Conservation (phyloP, 2,329 filamentous ascomycete genomes). For the Anisogramma anomala region DNA sequence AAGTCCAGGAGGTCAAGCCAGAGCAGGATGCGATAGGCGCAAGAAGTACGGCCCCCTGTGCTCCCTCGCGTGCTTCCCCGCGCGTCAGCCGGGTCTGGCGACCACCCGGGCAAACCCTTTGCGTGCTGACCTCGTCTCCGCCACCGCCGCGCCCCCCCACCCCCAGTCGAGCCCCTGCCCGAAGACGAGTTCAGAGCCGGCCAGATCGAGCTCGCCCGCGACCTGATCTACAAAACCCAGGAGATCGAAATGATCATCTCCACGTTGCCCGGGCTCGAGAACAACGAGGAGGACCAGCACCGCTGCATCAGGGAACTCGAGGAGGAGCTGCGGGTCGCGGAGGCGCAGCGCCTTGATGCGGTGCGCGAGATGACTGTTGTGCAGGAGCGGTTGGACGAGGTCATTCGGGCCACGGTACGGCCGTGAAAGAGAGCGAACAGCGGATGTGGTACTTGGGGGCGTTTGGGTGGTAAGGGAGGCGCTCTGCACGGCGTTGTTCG, state of each 20-base stretch:
- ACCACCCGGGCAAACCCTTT: no score
- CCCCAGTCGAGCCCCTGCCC: constrained; percentile 50
- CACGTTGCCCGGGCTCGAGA: constrained; percentile 63
- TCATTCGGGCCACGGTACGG: constrained; percentile 48
- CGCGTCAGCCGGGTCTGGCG: no score
- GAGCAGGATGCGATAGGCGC: constrained; percentile 41
- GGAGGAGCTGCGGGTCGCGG: constrained; percentile 51
- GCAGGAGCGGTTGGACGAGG: constrained; percentile 45
- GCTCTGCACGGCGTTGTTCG: not conserved
- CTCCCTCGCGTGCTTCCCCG: no score
- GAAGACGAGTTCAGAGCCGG: constrained; percentile 54
- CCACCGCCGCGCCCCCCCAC: no score
- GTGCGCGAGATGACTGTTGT: constrained; percentile 53
- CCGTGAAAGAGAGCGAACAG: constrained; percentile 30
- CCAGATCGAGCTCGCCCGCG: constrained; percentile 61
- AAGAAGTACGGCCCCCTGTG: constrained; percentile 16
- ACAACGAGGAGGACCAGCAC: constrained; percentile 67
- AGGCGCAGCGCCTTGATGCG: constrained; percentile 50
- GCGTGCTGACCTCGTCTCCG: no score
- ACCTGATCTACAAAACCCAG: constrained; percentile 69
- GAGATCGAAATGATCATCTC: constrained; percentile 71
- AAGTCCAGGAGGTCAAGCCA: constrained; percentile 46
- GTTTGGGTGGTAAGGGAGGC: no score
- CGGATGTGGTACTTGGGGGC: no score
- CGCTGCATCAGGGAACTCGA: constrained; percentile 53